Evolutionary conservation across 139 green algal species (phyloP).

Genomic region (Chloropicon primus): DNA sequence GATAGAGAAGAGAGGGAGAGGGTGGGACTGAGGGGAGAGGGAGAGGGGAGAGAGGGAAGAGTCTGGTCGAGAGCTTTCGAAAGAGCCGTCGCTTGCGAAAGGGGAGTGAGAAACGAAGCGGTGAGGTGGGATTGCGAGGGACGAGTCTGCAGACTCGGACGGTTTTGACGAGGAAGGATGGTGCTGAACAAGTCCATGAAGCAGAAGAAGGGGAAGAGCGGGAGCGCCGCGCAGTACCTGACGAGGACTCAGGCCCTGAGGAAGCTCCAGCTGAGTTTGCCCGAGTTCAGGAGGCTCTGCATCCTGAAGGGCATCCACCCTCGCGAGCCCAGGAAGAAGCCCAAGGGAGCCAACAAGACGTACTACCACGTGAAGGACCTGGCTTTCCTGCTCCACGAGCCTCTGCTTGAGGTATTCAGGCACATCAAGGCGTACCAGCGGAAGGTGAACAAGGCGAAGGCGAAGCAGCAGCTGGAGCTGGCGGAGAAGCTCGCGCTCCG

Average conservation of each 20-base stretch:
- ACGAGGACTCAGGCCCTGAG: conserved; percentile 89
- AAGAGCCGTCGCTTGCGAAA: no score
- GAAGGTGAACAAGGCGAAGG: conserved; percentile 65
- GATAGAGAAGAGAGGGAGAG: no score
- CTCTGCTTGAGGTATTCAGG: conserved; percentile 70
- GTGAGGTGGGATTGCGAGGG: no score
- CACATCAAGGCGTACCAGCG: conserved; percentile 33
- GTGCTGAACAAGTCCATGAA: neutral
- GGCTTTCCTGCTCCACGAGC: conserved; percentile 88
- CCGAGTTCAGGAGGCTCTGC: conserved; percentile 90
- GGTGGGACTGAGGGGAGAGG: no score
- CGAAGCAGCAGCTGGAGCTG: conserved; percentile 56
- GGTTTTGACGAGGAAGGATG: neutral
- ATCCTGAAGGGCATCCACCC: conserved; percentile 98
- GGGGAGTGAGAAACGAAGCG: no score
- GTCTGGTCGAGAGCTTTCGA: no score
- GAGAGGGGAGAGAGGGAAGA: no score
- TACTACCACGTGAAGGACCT: conserved; percentile 99
- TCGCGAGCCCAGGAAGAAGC: conserved; percentile 93
- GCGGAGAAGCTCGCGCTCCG: conserved; percentile 41
- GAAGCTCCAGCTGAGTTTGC: conserved; percentile 89
- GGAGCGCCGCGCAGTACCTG: conserved; percentile 76
- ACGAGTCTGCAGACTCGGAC: no score
- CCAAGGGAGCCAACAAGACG: conserved; percentile 83
- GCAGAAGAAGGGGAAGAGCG: conserved; percentile 8